Conservation (phyloP, 306 rosid genomes). For the Vicia villosa region DNA sequence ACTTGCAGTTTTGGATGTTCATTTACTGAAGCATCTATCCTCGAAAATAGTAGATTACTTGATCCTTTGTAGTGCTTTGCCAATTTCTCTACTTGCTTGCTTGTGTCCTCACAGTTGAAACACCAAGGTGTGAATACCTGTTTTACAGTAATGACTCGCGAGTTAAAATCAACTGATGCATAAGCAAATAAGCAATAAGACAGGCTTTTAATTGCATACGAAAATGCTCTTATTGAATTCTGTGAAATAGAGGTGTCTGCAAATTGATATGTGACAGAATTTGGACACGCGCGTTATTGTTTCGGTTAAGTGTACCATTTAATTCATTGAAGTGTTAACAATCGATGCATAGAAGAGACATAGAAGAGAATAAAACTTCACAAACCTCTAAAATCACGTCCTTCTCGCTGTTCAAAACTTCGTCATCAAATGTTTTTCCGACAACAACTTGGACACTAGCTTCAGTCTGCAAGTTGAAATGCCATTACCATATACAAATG, state of each 20-base stretch:
- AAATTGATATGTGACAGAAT: background rate
- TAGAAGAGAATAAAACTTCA: slow-evolving; percentile 21
- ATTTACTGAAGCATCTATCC: slow-evolving; percentile 74
- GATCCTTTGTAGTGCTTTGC: slow-evolving; percentile 87
- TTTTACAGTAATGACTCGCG: slow-evolving; percentile 36
- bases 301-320: slow-evolving; percentile 9
- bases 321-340: slow-evolving; percentile 1
- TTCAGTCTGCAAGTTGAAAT: slow-evolving; percentile 59
- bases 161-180: slow-evolving; percentile 23
- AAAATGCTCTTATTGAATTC: background rate
- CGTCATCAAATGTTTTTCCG: slow-evolving; percentile 73
- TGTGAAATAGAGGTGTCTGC: background rate
- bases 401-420: slow-evolving; percentile 64
- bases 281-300: background rate
- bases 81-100: slow-evolving; percentile 82
- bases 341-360: slow-evolving; percentile 19
- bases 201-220: background rate
- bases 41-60: slow-evolving; percentile 62
- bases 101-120: slow-evolving; percentile 72
- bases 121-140: slow-evolving; percentile 97
- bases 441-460: slow-evolving; percentile 63
- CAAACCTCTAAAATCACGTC: slow-evolving; percentile 89
- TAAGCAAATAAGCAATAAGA: background rate
- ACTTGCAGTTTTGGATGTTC: slow-evolving; percentile 91
- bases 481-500: background rate